phyloP scores from a whole-genome alignment of 2,329 filamentous ascomycete genomes.

The Huntiella decipiens region DNA sequence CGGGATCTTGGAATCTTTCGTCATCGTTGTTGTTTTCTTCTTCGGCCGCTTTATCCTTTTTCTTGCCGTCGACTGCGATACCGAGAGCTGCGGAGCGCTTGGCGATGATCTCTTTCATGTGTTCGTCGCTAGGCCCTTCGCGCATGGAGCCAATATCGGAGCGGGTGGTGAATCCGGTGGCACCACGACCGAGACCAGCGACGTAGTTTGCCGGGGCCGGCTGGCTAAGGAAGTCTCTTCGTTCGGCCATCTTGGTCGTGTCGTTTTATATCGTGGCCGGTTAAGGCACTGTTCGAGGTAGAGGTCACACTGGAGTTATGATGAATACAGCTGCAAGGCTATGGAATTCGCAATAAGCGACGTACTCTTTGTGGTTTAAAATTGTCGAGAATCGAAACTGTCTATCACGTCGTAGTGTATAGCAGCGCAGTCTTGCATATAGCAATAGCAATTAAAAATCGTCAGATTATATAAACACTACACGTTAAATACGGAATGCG shows the following conservation, averaged over 20 bases:
- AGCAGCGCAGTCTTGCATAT: too few relatives aligned
- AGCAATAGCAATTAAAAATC: too few relatives aligned
- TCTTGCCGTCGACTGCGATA: conserved; percentile 44
- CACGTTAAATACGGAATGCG: too few relatives aligned
- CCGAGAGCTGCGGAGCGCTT: conserved; percentile 81
- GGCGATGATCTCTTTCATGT: conserved; percentile 93
- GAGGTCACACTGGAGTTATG: conserved; percentile 7
- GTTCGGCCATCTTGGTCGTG: conserved; percentile 30
- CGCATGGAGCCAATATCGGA: conserved; percentile 90
- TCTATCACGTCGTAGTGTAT: too few relatives aligned
- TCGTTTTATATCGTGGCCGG: neutral
- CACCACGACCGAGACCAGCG: conserved; percentile 89
- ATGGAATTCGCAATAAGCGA: conserved; percentile 4
- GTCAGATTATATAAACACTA: too few relatives aligned
- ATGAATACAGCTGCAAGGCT: conserved; percentile 10
- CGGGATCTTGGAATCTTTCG: conserved; percentile 80
- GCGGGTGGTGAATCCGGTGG: conserved; percentile 92
- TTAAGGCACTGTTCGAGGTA: neutral
- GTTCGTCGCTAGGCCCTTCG: conserved; percentile 89
- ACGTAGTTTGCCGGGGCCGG: conserved; percentile 77
- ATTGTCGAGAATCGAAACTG: neutral
- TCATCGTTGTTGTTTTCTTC: conserved; percentile 51
- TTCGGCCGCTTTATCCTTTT: conserved; percentile 49
- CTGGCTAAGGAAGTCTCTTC: conserved; percentile 76
- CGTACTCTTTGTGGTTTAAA: conserved; percentile 8